These are phyloP conservation scores for Aspergillus campestris DNA, from an alignment of 495 filamentous ascomycete species.

Conservation along the genomic window DNA sequence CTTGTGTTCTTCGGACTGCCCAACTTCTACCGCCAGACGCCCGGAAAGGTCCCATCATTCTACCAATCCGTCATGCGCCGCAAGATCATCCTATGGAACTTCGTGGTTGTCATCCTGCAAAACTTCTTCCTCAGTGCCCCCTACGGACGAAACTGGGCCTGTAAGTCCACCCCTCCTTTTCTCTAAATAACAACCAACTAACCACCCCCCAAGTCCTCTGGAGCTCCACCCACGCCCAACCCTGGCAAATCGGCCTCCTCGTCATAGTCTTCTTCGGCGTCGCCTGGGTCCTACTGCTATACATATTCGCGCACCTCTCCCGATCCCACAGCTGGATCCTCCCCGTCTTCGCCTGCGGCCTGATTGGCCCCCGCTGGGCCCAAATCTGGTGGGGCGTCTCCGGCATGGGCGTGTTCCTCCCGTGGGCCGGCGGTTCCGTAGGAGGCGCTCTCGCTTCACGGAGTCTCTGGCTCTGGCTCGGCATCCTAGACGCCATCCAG, in stretches of 20 bases:
- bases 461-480: conserved; percentile 44
- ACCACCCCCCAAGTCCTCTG: conserved; percentile 29
- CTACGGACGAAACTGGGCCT: conserved; percentile 43
- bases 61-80: conserved; percentile 39
- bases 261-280: conserved; percentile 38
- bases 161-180: conserved; percentile 17
- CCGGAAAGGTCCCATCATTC: conserved; percentile 56
- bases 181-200: conserved; percentile 2
- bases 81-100: conserved; percentile 45
- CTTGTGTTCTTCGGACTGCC: conserved; percentile 38
- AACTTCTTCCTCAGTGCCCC: conserved; percentile 44
- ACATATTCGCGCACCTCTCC: conserved; percentile 32
- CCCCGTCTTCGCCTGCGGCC: conserved; percentile 42
- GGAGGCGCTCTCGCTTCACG: conserved; percentile 39
- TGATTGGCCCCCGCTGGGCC: conserved; percentile 42
- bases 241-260: conserved; percentile 38
- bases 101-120: conserved; percentile 38
- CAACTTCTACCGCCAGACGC: conserved; percentile 49
- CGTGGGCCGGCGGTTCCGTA: conserved; percentile 39
- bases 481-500: conserved; percentile 40
- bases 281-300: conserved; percentile 34
- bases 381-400: conserved; percentile 47
- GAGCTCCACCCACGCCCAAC: conserved; percentile 36
- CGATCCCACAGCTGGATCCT: conserved; percentile 43
- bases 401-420: conserved; percentile 36